Base-by-base conservation (phyloP, 495 filamentous ascomycete genomes). In the Penicillium angulare region DNA sequence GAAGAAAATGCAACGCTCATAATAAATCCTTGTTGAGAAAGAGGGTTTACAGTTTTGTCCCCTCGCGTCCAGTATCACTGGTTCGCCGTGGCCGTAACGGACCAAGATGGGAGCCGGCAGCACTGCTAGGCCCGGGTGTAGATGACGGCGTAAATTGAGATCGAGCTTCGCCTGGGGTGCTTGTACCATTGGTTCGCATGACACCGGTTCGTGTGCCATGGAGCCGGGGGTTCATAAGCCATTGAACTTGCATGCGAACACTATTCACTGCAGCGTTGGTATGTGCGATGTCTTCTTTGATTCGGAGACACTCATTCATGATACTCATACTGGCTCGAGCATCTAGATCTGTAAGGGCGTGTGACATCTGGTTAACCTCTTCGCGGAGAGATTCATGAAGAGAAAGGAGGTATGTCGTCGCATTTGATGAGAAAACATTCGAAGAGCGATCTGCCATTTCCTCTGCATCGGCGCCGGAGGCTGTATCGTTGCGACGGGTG, bases 371-470 rank as follows among this genome's bases (percentile, higher is more conserved):
- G 20, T 65, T 69, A 34, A 88, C 75, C 56, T 88, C 85, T 20
- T 83, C 76, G 1, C 86, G 79, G 16, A 89, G 77, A 36, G 82
- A 82, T 50, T 88, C 85, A 48, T 87, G 85, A 18, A 87, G 79
- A 6, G 79, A 82, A 15, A 88, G 76, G 0, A 89, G 73, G 53
- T 86, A 85, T 23, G 82, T 79, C 2, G 79, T 74, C 31, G 70
- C 64, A 33, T 67, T 71, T 7, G 73, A 66, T 15, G 69, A 61
- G 34, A 60, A 63, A 5, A 59, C 39, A 36, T 58, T 61, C 13
- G 68, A 64, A 15, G 54, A 26, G 7, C 53, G 29, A 43, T 60
- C 56, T 24, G 43, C 27, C 9, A 40, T 33, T 17, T 65, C 62
- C 6, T 65, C 58, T 26, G 45, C n/a, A 10, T 59, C 41, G 4